phyloP scores from a whole-genome alignment of 345 rosid genomes.

The Carallia brachiata region DNA sequence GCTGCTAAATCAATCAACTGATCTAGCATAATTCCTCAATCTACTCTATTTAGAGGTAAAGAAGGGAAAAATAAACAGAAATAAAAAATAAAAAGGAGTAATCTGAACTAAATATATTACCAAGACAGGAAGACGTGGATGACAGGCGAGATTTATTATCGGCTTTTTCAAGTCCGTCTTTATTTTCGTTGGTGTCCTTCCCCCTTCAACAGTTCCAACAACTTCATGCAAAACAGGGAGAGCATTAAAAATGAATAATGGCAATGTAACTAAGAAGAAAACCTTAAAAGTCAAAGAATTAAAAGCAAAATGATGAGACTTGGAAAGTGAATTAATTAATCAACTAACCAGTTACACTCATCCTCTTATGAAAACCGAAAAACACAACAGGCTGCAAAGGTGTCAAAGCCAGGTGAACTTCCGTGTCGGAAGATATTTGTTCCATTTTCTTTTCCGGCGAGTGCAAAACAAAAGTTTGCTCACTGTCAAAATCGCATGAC shows the following conservation, averaged over 20 bases:
- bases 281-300: background rate
- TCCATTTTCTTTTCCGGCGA: slow-evolving; percentile 91
- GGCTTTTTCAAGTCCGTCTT: slow-evolving; percentile 97
- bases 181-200: slow-evolving; percentile 90
- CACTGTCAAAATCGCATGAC: slow-evolving; percentile 89
- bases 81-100: background rate
- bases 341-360: slow-evolving; percentile 89
- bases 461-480: slow-evolving; percentile 90
- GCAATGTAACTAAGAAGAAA: background rate
- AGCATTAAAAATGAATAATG: background rate
- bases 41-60: too few relatives aligned
- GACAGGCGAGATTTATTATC: slow-evolving; percentile 88
- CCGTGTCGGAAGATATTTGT: slow-evolving; percentile 65
- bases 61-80: slow-evolving; percentile 1
- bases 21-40: too few relatives aligned
- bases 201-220: slow-evolving; percentile 98
- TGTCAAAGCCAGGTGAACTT: slow-evolving; percentile 95
- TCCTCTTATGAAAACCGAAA: slow-evolving; percentile 84
- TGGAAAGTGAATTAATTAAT: background rate
- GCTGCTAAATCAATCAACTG: too few relatives aligned
- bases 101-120: slow-evolving; percentile 33
- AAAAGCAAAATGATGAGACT: background rate
- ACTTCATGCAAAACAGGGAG: slow-evolving; percentile 44
- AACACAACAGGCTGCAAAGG: slow-evolving; percentile 94
- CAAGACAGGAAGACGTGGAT: slow-evolving; percentile 96